phyloP scores from a whole-genome alignment of 1,139 yeast species.

The Yamadazyma membranifaciens region DNA sequence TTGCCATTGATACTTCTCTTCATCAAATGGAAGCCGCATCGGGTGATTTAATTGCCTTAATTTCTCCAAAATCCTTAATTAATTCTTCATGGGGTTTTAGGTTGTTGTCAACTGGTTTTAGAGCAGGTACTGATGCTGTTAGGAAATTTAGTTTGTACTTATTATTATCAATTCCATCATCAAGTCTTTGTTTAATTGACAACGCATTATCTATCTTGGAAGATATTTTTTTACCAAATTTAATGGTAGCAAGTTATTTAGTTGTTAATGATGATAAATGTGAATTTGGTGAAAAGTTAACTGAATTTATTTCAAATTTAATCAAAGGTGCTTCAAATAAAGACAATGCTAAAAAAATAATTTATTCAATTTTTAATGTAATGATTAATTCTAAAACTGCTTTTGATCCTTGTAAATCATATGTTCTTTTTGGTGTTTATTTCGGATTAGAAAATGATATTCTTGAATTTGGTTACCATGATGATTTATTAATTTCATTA shows the following conservation, averaged over 20 bases:
- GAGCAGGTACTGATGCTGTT: constrained; percentile 78
- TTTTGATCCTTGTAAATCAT: constrained; percentile 73
- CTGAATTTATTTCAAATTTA: constrained; percentile 47
- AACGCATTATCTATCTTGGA: constrained; percentile 49
- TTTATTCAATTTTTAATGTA: constrained; percentile 39
- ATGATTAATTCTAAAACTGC: constrained; percentile 48
- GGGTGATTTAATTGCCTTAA: constrained; percentile 56
- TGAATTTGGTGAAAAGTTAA: constrained; percentile 54
- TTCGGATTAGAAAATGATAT: constrained; percentile 42
- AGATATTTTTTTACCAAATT: constrained; percentile 56
- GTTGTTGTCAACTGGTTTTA: constrained; percentile 71
- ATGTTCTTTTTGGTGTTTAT: constrained; percentile 56
- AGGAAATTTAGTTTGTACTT: constrained; percentile 61
- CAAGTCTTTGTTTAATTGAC: constrained; percentile 50
- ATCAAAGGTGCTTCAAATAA: constrained; percentile 34
- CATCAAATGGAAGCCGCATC: constrained; percentile 85
- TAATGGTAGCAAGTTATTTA: constrained; percentile 66
- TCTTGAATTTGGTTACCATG: constrained; percentile 29
- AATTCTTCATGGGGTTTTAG: constrained; percentile 75
- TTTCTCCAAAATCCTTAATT: constrained; percentile 50
- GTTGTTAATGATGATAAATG: constrained; percentile 42
- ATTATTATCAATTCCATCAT: constrained; percentile 51
- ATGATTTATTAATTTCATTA: constrained; percentile 35
- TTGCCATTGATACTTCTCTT: constrained; percentile 81
- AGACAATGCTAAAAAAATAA: constrained; percentile 21